Conservation (phyloP, 1,139 yeast species). For the Suhomyces anneliseae region DNA sequence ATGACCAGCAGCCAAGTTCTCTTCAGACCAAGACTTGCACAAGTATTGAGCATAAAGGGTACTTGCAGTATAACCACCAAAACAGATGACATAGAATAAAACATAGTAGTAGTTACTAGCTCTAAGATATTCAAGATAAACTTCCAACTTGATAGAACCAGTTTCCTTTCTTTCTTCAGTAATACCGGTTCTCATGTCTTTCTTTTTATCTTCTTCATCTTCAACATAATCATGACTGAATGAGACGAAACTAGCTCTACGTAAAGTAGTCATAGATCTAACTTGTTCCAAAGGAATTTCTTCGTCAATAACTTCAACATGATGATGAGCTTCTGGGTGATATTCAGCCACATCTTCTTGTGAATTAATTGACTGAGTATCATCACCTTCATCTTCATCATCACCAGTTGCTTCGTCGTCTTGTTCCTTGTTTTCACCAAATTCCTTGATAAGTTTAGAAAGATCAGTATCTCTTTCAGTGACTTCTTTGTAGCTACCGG, state of each 20-base stretch:
- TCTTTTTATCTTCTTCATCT: constrained; percentile 19
- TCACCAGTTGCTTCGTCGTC: not conserved
- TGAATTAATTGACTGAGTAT: constrained; percentile 32
- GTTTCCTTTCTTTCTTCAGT: constrained; percentile 22
- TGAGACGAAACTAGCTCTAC: constrained; percentile 23
- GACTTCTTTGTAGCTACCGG: constrained; percentile 19
- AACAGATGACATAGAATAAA: constrained; percentile 20
- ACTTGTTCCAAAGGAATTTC: constrained; percentile 2
- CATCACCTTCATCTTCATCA: constrained; percentile 14
- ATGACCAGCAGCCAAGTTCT: constrained; percentile 22
- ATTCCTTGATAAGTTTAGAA: constrained; percentile 27
- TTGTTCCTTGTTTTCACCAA: constrained; percentile 23
- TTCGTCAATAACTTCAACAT: not conserved
- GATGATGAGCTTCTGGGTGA: constrained; percentile 1
- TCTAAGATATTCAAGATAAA: constrained; percentile 25
- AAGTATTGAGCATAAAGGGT: constrained; percentile 23
- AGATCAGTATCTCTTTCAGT: constrained; percentile 22
- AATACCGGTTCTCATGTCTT: constrained; percentile 18
- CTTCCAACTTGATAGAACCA: constrained; percentile 26
- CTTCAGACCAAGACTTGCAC: constrained; percentile 29
- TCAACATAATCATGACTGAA: constrained; percentile 22
- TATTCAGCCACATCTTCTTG: constrained; percentile 4
- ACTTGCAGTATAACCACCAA: constrained; percentile 17
- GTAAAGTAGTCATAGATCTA: constrained; percentile 4
- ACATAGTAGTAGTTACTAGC: constrained; percentile 28